Base-by-base conservation (phyloP, 2,329 filamentous ascomycete species). In the Aspergillus carbonarius region DNA sequence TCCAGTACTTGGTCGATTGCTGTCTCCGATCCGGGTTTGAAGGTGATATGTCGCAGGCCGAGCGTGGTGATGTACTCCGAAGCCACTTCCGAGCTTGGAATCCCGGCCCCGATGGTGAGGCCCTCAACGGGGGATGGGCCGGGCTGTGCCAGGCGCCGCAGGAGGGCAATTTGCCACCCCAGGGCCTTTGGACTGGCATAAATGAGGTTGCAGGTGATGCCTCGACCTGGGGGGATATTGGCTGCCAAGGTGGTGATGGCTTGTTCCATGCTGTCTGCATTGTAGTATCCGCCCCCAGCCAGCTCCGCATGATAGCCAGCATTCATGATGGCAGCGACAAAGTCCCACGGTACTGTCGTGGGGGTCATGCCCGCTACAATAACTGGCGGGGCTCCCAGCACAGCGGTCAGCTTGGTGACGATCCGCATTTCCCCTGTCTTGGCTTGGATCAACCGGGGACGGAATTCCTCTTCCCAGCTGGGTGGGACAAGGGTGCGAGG, bases 301-400 rank as follows among this genome's bases (percentile, higher is more conserved):
- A 58, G 34, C 23, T 58, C 56, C 12, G 39, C 50, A n/a, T 58
- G 56, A 18, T 58, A 58, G 4, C 51, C 51, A 3, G 56, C 56
- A 7, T 54, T 46, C 44, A 58, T 49, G 1, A 58, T 30, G n/a
- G 42, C 56, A 1, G 56, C 34, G 7, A 58, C 56, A 7, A 58
- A 46, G 6, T 58, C 56, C 13, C 32, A 25, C 1, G 56, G 40
- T 7, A 44, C 44, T 3, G 56, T 58, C 15, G 56, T 58, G 2
- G 56, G 56, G 7, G 56, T 58, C 56, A 58, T 58, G 9, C 56
- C 56, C 12, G 56, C 56, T 1, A 58, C 56, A 40, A 58, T 58
- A 27, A 58, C 23, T 1, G 40, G 56, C 12, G 56, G 56, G 5
- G 35, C 27, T 12, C 44, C 56, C 8, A 54, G 10, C n/a, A 58